Base-by-base conservation (phyloP, 2,329 filamentous ascomycete genomes). In the Fusarium compactum region DNA sequence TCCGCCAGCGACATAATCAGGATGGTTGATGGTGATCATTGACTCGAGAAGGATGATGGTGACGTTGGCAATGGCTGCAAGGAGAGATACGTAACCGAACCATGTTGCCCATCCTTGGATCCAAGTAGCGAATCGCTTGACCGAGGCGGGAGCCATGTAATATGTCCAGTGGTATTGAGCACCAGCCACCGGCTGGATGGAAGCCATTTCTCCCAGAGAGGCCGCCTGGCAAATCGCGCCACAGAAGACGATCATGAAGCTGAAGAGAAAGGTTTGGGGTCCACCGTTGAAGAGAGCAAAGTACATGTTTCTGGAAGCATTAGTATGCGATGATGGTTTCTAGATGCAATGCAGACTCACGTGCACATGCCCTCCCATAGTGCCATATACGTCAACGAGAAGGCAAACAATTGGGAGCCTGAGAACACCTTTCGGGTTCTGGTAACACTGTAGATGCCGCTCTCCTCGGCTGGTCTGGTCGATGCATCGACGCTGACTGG, bases 1-100 rank as follows among this genome's bases (percentile, higher is more conserved):
- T 15, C 73, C 73, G 1, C 73, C 72, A 20, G 73, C 62, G 10
- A 67, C 53, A 18, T 75, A 75, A 27, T 27, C 43, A 8, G 69
- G 63, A 54, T 75, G 61, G 54, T 75, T 75, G 20, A 75, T 74
- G 7, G 53, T 44, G 29, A 75, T 74, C 70, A 75, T 75, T 0
- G 73, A 74, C 46, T 75, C 73, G n/a, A 75, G 67, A 0, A 74
- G 58, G n/a, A 75, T 75, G 15, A 75, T 72, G 2, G 73, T 75
- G 30, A 75, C 73, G 14, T 75, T 75, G 12, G 73, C 73, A 4
- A 75, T 75, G 8, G 69, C 73, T 3, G 73, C 73, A 10, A 75
- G 41, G 5, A 75, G 48, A 3, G 73, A 75, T 2, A 75, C 50
- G 12, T 75, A 75, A 7, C 73, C 73, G 3, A 75, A 75, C 73